A percentile compares a stretch with the other conserved stretches of the same genome.
Conservation (phyloP, 1,284 basidiomycete genomes). For the Cerrena zonata region DNA sequence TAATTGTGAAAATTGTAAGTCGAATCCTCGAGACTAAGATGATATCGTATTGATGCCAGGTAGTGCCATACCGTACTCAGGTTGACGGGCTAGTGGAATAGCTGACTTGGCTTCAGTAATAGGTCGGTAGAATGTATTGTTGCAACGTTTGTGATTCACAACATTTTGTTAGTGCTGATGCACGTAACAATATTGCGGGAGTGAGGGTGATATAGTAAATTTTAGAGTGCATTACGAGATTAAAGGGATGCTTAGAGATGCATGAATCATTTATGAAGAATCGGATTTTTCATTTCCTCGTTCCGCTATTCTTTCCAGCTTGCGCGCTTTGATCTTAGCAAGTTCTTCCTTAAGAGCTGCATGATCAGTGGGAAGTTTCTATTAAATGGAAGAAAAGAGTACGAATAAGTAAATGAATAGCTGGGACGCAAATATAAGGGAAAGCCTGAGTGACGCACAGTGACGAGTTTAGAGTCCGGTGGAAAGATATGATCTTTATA, state of each 20-base stretch:
- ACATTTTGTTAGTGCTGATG: too few relatives aligned
- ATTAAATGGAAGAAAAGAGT: too few relatives aligned
- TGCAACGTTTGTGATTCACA: too few relatives aligned
- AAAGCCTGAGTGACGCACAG: slow-evolving; percentile 33
- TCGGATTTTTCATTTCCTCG: slow-evolving; percentile 26
- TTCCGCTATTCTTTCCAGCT: slow-evolving; percentile 41
- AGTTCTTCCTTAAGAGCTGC: slow-evolving; percentile 60
- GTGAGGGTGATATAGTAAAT: too few relatives aligned
- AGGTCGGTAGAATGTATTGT: too few relatives aligned
- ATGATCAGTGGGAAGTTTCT: slow-evolving; percentile 64
- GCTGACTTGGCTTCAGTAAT: too few relatives aligned
- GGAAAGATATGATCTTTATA: slow-evolving; percentile 72
- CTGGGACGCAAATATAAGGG: neutral
- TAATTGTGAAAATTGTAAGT: too few relatives aligned
- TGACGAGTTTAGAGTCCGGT: slow-evolving; percentile 47
- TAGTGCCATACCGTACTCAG: too few relatives aligned
- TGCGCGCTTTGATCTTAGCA: slow-evolving; percentile 61
- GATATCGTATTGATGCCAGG: too few relatives aligned
- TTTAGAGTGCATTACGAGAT: neutral
- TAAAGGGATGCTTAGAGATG: neutral
- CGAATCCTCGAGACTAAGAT: too few relatives aligned
- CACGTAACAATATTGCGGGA: too few relatives aligned
- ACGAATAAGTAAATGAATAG: neutral
- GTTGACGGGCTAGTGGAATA: too few relatives aligned
- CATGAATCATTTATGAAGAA: neutral